Conservation (phyloP, 2,329 filamentous ascomycete genomes). For the Cyphellophora europaea region DNA sequence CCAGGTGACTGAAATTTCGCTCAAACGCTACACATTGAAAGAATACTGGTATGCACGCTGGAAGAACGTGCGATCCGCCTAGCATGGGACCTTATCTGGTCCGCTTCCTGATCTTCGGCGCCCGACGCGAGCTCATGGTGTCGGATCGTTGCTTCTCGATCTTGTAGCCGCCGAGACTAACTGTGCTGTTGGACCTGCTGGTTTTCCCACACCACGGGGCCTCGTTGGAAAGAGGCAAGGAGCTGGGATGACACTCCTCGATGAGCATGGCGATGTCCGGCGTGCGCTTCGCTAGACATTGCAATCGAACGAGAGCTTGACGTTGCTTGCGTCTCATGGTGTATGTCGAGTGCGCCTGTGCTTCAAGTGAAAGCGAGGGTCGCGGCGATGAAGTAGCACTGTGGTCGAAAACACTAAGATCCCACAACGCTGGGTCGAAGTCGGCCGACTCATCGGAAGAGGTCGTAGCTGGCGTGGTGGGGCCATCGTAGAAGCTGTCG, state of each 20-base stretch:
- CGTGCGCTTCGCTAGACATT: constrained; percentile 17
- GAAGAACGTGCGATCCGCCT: too few species aligned
- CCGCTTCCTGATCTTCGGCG: neutral
- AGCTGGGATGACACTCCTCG: constrained; percentile 20
- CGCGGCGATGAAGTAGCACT: constrained; percentile 17
- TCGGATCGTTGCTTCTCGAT: neutral
- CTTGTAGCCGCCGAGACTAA: neutral
- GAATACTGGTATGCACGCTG: too few species aligned
- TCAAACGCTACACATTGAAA: too few species aligned
- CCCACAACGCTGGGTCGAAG: constrained; percentile 18
- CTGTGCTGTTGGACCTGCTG: neutral
- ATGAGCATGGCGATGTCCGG: constrained; percentile 20
- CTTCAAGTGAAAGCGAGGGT: constrained; percentile 19
- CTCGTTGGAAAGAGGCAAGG: constrained; percentile 14
- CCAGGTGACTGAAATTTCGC: too few species aligned
- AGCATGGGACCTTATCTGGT: neutral
- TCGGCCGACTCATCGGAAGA: constrained; percentile 12
- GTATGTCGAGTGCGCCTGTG: constrained; percentile 17
- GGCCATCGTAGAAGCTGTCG: constrained; percentile 19
- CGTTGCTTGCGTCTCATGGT: constrained; percentile 16
- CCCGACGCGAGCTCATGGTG: neutral
- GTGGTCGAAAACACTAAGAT: constrained; percentile 16
- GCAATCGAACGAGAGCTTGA: constrained; percentile 18
- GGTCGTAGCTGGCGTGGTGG: constrained; percentile 14
- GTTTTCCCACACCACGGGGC: neutral